Percentiles rank a stretch among this genome's conserved stretches.
phyloP scores from a whole-genome alignment of 495 filamentous ascomycete species.

The Penicillium maclennaniae region DNA sequence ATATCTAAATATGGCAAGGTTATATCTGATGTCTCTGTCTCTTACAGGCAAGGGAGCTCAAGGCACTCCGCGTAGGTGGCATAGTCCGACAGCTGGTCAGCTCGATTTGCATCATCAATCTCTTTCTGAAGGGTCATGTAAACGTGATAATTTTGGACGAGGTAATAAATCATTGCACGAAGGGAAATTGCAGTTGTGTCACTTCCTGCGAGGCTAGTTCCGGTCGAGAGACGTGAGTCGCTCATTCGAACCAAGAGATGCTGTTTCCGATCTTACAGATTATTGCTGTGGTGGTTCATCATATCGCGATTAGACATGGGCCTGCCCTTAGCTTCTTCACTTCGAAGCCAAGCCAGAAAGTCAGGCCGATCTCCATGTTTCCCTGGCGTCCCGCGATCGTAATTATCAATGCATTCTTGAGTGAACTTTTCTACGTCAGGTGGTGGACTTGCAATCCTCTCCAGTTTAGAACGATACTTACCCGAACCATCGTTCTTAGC shows the following conservation, averaged over 20 bases:
- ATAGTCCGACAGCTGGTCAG: slow-evolving; percentile 1
- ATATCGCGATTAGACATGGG: slow-evolving; percentile 16
- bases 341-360: slow-evolving; percentile 14
- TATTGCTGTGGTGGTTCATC: slow-evolving; percentile 18
- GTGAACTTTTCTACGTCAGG: background rate
- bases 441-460: no score
- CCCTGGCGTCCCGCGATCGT: slow-evolving; percentile 1
- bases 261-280: slow-evolving; percentile 1
- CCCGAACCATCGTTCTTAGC: background rate
- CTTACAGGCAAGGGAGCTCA: no score
- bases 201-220: slow-evolving; percentile 28
- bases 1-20: background rate
- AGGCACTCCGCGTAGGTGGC: slow-evolving; percentile 2
- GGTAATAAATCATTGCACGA: slow-evolving; percentile 45
- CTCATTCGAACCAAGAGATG: no score
- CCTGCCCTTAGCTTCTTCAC: slow-evolving; percentile 12
- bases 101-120: slow-evolving; percentile 4
- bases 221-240: no score
- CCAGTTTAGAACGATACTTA: no score
- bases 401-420: slow-evolving; percentile 14
- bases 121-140: slow-evolving; percentile 6
- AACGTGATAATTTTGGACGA: slow-evolving; percentile 32
- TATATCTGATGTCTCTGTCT: no score
- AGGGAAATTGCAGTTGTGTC: slow-evolving; percentile 48
- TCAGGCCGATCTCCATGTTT: slow-evolving; percentile 8